A percentile compares a stretch with the other conserved stretches of the same genome.
Evolutionary conservation across 495 filamentous ascomycete species (phyloP).

Genomic region (Amorphotheca resinae): DNA sequence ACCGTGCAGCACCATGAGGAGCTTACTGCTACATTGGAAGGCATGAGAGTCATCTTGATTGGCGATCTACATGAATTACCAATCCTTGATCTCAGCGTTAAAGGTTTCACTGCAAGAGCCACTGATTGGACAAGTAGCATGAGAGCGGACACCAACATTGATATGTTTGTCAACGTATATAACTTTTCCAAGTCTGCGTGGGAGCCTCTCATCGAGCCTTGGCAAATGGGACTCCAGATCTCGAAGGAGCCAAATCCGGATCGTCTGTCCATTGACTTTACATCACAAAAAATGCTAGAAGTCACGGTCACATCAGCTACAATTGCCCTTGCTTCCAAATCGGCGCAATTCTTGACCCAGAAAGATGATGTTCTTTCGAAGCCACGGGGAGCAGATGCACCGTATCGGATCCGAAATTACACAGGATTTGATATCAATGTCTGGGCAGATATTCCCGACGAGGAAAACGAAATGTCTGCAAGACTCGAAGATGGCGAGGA

Average conservation of each 20-base stretch:
- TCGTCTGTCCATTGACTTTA: conserved; percentile 67
- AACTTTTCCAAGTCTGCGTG: conserved; percentile 98
- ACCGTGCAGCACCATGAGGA: conserved; percentile 50
- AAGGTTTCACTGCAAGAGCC: conserved; percentile 71
- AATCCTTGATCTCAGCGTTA: conserved; percentile 86
- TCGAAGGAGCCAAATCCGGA: conserved; percentile 66
- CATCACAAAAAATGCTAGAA: conserved; percentile 81
- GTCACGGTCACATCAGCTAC: conserved; percentile 87
- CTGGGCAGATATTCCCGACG: conserved; percentile 58
- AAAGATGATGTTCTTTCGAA: conserved; percentile 92
- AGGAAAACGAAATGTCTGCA: conserved; percentile 46
- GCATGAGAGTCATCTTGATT: conserved; percentile 86
- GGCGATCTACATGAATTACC: conserved; percentile 92
- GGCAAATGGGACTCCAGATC: conserved; percentile 85
- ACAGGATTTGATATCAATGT: conserved; percentile 84
- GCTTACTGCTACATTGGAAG: conserved; percentile 69
- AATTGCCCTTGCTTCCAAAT: conserved; percentile 86
- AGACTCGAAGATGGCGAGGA: conserved; percentile 84
- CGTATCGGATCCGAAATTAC: conserved; percentile 87
- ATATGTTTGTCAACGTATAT: conserved; percentile 92
- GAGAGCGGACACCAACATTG: conserved; percentile 75
- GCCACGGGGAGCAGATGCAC: conserved; percentile 80
- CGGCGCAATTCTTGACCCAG: conserved; percentile 75
- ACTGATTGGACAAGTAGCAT: conserved; percentile 84
- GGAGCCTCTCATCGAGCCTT: conserved; percentile 94